Evolutionary conservation across 176 grass and related monocot genomes (phyloP).

Genomic region (Oryza glumipatula): DNA sequence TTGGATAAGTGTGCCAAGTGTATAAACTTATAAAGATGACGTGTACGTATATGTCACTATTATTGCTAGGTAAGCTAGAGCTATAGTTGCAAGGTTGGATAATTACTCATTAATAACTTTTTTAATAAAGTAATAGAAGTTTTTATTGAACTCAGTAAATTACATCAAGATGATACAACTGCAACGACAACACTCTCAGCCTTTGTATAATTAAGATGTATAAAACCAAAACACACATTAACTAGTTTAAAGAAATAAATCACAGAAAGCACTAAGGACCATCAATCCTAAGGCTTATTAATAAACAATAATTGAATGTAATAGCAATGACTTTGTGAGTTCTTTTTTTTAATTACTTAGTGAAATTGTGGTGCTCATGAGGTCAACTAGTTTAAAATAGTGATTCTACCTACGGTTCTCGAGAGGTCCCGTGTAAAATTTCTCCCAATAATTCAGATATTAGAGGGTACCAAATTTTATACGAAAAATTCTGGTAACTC

Average conservation of each 20-base stretch:
- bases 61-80: background rate
- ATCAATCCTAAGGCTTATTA: too few relatives aligned
- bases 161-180: too few relatives aligned
- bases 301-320: too few relatives aligned
- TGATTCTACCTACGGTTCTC: too few relatives aligned
- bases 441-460: background rate
- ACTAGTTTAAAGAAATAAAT: too few relatives aligned
- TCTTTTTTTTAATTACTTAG: too few relatives aligned
- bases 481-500: background rate
- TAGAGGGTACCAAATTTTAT: background rate
- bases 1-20: constrained; percentile 21
- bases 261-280: too few relatives aligned
- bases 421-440: background rate
- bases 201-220: too few relatives aligned
- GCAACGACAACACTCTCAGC: accelerated
- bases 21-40: constrained; percentile 14
- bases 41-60: background rate
- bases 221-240: too few relatives aligned
- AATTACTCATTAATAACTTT: background rate
- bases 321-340: background rate
- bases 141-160: too few relatives aligned
- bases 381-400: background rate
- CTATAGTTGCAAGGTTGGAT: background rate
- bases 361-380: background rate
- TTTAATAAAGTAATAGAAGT: too few relatives aligned